Evolutionary conservation across 202 grass and related monocot species (phyloP).

Genomic region (Miscanthus sacchariflorus): DNA sequence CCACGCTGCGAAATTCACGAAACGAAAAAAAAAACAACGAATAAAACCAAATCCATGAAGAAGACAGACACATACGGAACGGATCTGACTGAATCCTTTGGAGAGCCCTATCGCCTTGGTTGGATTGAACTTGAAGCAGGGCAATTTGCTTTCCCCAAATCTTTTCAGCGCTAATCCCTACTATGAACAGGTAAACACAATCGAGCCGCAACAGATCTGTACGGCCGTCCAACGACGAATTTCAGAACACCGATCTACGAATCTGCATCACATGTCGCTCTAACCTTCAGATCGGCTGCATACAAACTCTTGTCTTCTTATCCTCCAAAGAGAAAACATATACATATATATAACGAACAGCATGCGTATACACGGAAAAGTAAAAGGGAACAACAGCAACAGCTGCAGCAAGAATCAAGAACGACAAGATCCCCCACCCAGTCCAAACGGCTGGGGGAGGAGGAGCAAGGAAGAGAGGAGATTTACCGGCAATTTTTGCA

Average conservation of each 20-base stretch:
- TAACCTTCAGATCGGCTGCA: neutral
- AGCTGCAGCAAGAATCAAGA: conserved; percentile 19
- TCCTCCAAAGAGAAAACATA: neutral
- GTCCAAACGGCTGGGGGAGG: neutral
- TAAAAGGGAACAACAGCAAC: neutral
- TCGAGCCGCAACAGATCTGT: neutral
- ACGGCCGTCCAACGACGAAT: neutral
- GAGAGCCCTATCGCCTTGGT: no score
- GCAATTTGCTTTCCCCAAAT: neutral
- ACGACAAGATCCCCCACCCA: conserved; percentile 25
- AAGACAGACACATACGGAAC: neutral
- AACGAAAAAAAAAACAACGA: neutral
- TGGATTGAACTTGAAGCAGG: neutral
- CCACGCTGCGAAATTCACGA: neutral
- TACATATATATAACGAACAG: neutral
- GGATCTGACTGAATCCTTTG: neutral
- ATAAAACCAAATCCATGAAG: neutral
- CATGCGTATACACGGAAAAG: neutral
- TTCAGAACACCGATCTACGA: neutral
- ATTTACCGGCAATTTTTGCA: conserved; percentile 43
- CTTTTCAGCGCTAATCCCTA: neutral
- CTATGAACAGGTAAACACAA: neutral
- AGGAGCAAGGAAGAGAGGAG: conserved; percentile 35
- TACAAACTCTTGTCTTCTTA: neutral
- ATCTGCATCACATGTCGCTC: neutral